Base-by-base conservation (phyloP, 2,329 filamentous ascomycete genomes). In the Pestalotiopsis sp. region DNA sequence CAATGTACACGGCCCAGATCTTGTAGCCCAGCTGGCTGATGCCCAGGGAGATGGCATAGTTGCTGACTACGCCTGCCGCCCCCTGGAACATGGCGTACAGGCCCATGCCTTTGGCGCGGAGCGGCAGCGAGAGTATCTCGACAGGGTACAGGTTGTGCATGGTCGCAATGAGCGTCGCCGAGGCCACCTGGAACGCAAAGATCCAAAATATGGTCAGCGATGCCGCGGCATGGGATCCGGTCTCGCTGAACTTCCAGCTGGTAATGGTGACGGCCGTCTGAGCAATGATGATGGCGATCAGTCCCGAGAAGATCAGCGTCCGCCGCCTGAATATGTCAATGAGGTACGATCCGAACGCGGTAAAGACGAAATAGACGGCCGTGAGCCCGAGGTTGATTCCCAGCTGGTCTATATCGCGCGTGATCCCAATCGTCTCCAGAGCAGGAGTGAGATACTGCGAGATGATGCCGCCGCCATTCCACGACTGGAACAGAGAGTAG, bases 1-100 rank as follows among this genome's bases (percentile, higher is more conserved):
- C 80, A 56, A 86, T 83, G 67, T 86, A 87, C 31, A 87, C 79
- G 64, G 80, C 80, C 82, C 83, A 85, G 60, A 86, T 85, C 77
- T 85, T 85, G 70, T 85, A 86, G 0, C 83, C 83, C 0, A 86
- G 72, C 69, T 83, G 82, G 13, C 75, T 69, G 65, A 86, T 84
- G 0, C 82, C 84, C 12, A 85, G 79, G 1, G 79, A 79, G 65
- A 86, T 85, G 4, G 83, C 84, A 67, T 85, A 85, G 23, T 75
- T 81, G 69, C 84, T 80, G 2, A 81, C 78, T 2, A 82, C 81
- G 20, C 82, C 81, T 4, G 82, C 81, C 12, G 76, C 81, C 23
- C 82, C 81, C 73, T 84, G 82, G 20, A 84, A 82, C 59, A 84
- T 75, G 66, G 79, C 76, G 70, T 83, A 84, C 20, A 83, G 69